Evolutionary conservation across 2,329 filamentous ascomycete genomes (phyloP), one percentile per base, ranked within the genome.

Genomic region (Cladosporium sp.): DNA sequence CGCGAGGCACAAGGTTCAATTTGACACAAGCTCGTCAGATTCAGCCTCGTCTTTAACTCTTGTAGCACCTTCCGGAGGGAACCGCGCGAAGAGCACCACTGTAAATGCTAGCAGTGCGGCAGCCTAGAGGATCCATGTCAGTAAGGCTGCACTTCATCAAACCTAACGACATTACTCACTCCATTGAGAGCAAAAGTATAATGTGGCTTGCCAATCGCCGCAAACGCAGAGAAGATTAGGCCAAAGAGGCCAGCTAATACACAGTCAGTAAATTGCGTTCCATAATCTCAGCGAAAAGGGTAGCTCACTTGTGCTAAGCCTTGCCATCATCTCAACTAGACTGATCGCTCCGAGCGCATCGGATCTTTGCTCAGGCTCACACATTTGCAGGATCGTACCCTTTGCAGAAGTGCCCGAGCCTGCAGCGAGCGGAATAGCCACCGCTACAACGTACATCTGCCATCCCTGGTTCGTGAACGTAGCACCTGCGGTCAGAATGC

Each of bases 381-480:
- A 88, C 88, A 91, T 89, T 65, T 89, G 85, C 0, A 90, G 84
- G 66, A 91, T 90, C n/a, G 89, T 87, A 0, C 89, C 89, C 69
- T 91, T 92, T 1, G 88, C 88, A 0, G 89, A 88, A 0, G 88
- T 84, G 0, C 88, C 89, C 0, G 89, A 89, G 0, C 89, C 89
- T 0, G 89, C 89, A 0, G 87, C 88, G 33, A 91, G 85, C 0
- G 89, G 89, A 0, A 92, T 80, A 1, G 91, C 73, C 29, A 86
- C 83, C 0, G 88, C 88, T 1, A 89, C 85, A 0, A 90, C 76
- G 71, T 90, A 91, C 56, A 91, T 86, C 69, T 92, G 89, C 87
- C 88, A 91, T 1, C 83, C 82, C 57, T 85, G 67, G 0, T 83
- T 86, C 0, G 88, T 86, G 68, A 91, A 88, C 0, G 86, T 85